Evolutionary conservation across 306 rosid species (phyloP), one percentile per base, ranked within the genome.

Genomic region (Cucurbita pepo): DNA sequence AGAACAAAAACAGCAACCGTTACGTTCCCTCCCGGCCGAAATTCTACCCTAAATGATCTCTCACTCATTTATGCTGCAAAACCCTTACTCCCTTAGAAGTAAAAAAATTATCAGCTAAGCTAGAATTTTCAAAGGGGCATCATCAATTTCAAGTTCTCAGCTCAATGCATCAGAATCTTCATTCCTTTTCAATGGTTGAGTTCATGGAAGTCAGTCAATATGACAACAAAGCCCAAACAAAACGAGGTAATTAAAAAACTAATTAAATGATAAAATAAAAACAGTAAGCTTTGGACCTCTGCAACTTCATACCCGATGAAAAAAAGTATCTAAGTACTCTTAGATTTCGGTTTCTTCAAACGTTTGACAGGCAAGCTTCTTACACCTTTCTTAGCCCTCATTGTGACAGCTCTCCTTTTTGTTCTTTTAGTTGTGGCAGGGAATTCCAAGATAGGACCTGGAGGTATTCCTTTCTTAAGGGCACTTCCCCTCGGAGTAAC

Each of bases 401-500:
- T 81, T 38, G 83, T 16, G 16, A 70, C 81, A 54, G 75, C 79
- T 69, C 85, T 81, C 85, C 73, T 57, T 81, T 78, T 91, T 69
- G 59, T 70, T 85, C 80, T 95, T 77, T 88, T 89, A 18, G 83
- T 45, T 16, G 86, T 50, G 25, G 57, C 78, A 71, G 80, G 77
- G 83, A 85, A 82, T 85, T 95, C 99, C 84, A 90, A 79, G 61
- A 95, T 78, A 76, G 99, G 99, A 74, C 99, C 99, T 60, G 97
- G 88, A 37, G 91, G 91, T 34, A 95, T 88, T 58, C 99, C 99
- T 90, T 91, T 87, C 85, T 95, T 95, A 56, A 95, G 97, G 8
- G 99, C 99, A 85, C 99, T 95, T 79, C 99, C 99, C 83, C 97
- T 85, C 30, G 99, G 99, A 16, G 97, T 89, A 54, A 76, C 96